Evolutionary conservation across 352 stramenopile genomes (phyloP), one percentile per base, ranked within the genome.

Genomic region (Peronospora farinosa): DNA sequence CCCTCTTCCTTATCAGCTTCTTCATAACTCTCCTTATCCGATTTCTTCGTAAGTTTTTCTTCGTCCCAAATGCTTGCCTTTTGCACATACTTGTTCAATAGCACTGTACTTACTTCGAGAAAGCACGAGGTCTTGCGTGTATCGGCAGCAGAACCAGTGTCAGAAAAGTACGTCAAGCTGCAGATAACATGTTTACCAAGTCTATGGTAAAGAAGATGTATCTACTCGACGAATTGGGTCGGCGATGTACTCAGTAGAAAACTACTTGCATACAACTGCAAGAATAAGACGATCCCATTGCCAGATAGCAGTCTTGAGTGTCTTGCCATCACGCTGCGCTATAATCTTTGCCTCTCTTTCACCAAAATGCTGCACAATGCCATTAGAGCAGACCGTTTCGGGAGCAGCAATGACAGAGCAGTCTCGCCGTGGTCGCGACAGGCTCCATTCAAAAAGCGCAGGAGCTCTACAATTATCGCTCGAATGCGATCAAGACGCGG

Each of bases 321-420:
- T 70, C 41, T 74, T 83, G 19, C 67, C 61, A 40, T 79, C 72
- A 16, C 57, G 71, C n/a, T 57, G 66, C 10, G 58, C 50, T 3
- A 74, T 39, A n/a, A 43, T 65, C 5, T 75, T 65, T 47, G 87
- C 75, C 58, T 87, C 38, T 89, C 73, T 45, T 89, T 89, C 53
- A 89, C 74, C 42, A 89, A 47, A 13, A 42, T 55, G 12, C 68
- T 74, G 42, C 73, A 85, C 19, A 74, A 40, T 3, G 49, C 47
- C 72, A 83, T 78, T 16, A 83, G 23, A 7, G 65, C 45, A 21
- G 51, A 60, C 33, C 53, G 48, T 41, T 79, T 74, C 17, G 58
- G 27, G 1, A 38, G 37, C 5, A 54, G 30, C 30, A 75, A 51
- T 5, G 47, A 61, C 21, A 37, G 5, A 0, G 19, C 42, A 44